Evolutionary conservation across 495 filamentous ascomycete species (phyloP), one percentile per base, ranked within the genome.

Genomic region (Podospora australis): DNA sequence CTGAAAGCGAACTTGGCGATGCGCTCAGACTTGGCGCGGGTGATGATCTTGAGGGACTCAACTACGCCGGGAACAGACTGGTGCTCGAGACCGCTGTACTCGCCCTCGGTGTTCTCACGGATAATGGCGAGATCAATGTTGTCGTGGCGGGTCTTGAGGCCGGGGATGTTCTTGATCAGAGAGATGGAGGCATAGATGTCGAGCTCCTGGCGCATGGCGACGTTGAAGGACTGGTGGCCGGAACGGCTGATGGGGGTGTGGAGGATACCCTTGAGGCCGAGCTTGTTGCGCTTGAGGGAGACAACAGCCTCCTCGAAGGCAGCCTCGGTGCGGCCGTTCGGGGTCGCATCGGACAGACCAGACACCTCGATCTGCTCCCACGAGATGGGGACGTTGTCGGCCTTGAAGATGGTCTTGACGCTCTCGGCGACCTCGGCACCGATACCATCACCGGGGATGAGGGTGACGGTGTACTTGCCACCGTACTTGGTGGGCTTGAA

Each of bases 401-500:
- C 90, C 80, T 96, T 98, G 82, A 96, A 98, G 67, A 98, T 86
- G 39, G 90, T 92, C 80, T 95, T 95, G 54, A 98, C 90, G 39
- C 89, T 91, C 70, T 97, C 92, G 52, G 92, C 88, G 48, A 97
- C 90, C 71, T 98, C 92, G 65, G 89, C 89, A 70, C 92, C 92
- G 63, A 98, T 96, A 73, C 92, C 92, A 65, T 98, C 92, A 70
- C 92, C 91, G 58, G 92, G 92, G 68, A 98, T 96, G 52, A 98
- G 79, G 44, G 94, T 96, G 57, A 96, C 90, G 14, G 94, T 97
- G 80, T 97, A 97, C 75, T 97, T 98, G 67, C 92, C 90, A 58
- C 92, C 92, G 72, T 91, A 97, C 73, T 97, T 98, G 62, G 92
- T 96, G 47, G 92, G 92, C 78, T 95, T 92, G 81, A 95, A 95